Evolutionary conservation across 2,329 filamentous ascomycete species (phyloP).

Genomic region (Cryphonectria carpinicola): DNA sequence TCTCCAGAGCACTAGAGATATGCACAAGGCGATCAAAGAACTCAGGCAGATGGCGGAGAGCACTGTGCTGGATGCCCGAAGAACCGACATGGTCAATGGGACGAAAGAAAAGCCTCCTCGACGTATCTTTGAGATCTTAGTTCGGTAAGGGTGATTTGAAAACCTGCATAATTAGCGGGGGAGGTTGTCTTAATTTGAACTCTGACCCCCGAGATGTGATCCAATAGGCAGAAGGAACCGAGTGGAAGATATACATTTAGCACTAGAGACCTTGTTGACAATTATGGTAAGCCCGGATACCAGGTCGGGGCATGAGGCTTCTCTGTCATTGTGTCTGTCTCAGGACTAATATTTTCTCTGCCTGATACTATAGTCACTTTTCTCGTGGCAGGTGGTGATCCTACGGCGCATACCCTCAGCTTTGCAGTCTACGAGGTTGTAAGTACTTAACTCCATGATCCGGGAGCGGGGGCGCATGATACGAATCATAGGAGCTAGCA

Average conservation of each 20-base stretch:
- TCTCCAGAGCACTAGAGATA: conserved; percentile 8
- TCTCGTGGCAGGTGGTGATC: conserved; percentile 10
- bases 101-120: conserved; percentile 1
- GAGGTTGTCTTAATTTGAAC: neutral
- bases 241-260: conserved; percentile 4
- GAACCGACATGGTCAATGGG: neutral
- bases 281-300: conserved; percentile 2
- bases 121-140: conserved; percentile 7
- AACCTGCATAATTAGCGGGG: too few species aligned
- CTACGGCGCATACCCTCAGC: conserved; percentile 10
- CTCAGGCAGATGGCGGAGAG: conserved; percentile 4
- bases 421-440: conserved; percentile 15
- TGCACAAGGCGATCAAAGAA: conserved; percentile 6
- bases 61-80: neutral
- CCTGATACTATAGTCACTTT: conserved; percentile 3
- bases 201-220: neutral
- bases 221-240: conserved; percentile 3
- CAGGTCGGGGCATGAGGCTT: neutral
- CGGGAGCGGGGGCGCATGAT: too few species aligned
- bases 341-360: neutral
- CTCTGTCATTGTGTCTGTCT: too few species aligned
- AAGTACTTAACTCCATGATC: neutral
- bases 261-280: conserved; percentile 16
- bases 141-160: neutral
- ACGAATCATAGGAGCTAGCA: too few species aligned